Base-by-base conservation (phyloP, 352 stramenopile genomes). In the Blastocystis hominis region DNA sequence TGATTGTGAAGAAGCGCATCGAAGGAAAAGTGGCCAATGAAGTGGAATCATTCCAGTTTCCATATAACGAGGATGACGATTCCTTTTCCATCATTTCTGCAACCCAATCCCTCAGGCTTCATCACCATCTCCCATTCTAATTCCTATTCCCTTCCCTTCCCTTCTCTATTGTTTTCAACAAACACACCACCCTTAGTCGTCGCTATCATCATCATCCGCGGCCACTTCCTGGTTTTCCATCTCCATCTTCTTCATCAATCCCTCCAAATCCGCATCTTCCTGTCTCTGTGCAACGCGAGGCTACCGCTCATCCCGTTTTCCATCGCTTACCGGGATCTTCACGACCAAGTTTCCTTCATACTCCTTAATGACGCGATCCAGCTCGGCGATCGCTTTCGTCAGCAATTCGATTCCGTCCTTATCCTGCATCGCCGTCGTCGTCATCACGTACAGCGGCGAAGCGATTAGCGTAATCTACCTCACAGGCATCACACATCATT, bases 401-500 rank as follows among this genome's bases (percentile, higher is more conserved):
- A 98, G 91, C 87, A 97, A 94, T 72, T 94, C 93, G 88, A 98
- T 98, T 5, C 97, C 96, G 89, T 96, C 94, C 78, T 97, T 93
- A 90, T 98, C 98, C 91, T 98, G 96, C 81, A 98, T 90, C 66
- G 96, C 98, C 91, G 95, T 99, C 63, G 96, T 98, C 38, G 94
- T 97, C 91, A 99, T 96, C 68, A 98, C 96, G 91, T 99, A 99
- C 91, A 98, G 97, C 15, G 97, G 97, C 42, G 97, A 96, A 47
- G 97, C 96, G 90, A 99, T 98, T 34, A 99, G 92, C 91, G 98
- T 98, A 75, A 99, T 98, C 91, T 79, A 79, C 9, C 6, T 6
- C 17, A 46, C 62, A 72, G 6, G 15, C 34, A 40, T 36, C 62
- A 17, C 30, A 3, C 30, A 34, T 15, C 20, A 24, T 24, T 30